Conservation (phyloP, 2,329 filamentous ascomycete genomes). For the Aspergillus ustus region DNA sequence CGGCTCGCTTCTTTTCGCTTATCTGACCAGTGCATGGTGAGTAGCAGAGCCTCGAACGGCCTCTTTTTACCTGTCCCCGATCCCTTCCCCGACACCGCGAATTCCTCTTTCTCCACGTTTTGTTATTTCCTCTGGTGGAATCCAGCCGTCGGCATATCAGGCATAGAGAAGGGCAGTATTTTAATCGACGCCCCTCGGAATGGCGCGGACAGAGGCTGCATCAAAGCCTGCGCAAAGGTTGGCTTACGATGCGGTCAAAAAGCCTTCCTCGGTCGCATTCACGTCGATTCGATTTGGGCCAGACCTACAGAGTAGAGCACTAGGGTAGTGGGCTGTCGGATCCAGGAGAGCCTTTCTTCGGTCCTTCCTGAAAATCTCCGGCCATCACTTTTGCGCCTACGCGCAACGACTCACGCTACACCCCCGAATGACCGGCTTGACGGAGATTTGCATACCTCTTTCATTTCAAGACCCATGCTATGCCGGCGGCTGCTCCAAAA, state of each 20-base stretch:
- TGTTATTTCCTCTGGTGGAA: not conserved
- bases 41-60: constrained; percentile 27
- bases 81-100: constrained; percentile 19
- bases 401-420: constrained; percentile 1
- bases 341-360: not conserved
- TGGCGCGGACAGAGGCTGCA: constrained; percentile 12
- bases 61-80: constrained; percentile 20
- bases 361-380: not conserved
- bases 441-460: not conserved
- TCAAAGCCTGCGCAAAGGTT: constrained; percentile 16
- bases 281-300: constrained; percentile 1
- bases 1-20: constrained; percentile 33
- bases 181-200: not conserved
- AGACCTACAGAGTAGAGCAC: constrained; percentile 1
- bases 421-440: not conserved
- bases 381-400: constrained; percentile 6
- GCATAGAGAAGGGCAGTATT: not conserved
- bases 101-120: constrained; percentile 6
- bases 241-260: constrained; percentile 12
- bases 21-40: constrained; percentile 31
- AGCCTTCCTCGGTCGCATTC: constrained; percentile 24
- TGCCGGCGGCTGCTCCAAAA: not conserved
- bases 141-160: not conserved
- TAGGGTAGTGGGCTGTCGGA: not conserved
- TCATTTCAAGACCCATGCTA: not conserved